Evolutionary conservation across 2,329 filamentous ascomycete species (phyloP).

Genomic region (Diaporthe sp.): DNA sequence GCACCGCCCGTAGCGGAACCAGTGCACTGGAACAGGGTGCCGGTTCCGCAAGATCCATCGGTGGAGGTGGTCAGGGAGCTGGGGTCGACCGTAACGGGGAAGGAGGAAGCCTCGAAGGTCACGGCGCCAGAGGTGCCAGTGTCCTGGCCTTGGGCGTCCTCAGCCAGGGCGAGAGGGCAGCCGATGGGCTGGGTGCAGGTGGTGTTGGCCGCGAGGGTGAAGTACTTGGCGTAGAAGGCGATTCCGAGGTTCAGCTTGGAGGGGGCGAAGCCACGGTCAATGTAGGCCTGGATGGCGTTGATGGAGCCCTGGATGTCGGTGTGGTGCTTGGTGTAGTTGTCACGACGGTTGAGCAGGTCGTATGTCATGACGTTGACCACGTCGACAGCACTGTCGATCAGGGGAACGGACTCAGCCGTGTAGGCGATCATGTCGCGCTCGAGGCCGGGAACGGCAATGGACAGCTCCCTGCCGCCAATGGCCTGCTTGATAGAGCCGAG

Average conservation of each 20-base stretch:
- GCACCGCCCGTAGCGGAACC: constrained; percentile 17
- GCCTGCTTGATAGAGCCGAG: constrained; percentile 69
- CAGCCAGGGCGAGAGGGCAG: constrained; percentile 68
- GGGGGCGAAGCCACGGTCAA: constrained; percentile 64
- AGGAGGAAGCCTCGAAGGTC: constrained; percentile 55
- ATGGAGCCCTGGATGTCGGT: constrained; percentile 70
- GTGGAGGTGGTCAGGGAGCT: constrained; percentile 39
- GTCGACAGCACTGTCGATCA: constrained; percentile 71
- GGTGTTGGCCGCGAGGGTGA: constrained; percentile 60
- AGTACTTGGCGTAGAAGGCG: constrained; percentile 78
- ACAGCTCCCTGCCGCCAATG: constrained; percentile 73
- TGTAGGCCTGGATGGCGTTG: constrained; percentile 69
- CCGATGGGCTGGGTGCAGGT: constrained; percentile 59
- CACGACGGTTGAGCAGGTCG: constrained; percentile 78
- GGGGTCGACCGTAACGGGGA: constrained; percentile 26
- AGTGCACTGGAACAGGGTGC: constrained; percentile 40
- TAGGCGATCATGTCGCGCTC: constrained; percentile 77
- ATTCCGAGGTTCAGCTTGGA: constrained; percentile 72
- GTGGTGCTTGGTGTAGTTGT: constrained; percentile 74
- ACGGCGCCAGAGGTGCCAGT: constrained; percentile 65
- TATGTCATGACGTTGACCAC: constrained; percentile 79
- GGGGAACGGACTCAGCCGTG: constrained; percentile 67
- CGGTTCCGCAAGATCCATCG: constrained; percentile 41
- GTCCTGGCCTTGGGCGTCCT: constrained; percentile 70
- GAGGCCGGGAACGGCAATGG: constrained; percentile 76